Evolutionary conservation across 169 alveolate genomes (phyloP).

Genomic region (Cryptosporidium baileyi): DNA sequence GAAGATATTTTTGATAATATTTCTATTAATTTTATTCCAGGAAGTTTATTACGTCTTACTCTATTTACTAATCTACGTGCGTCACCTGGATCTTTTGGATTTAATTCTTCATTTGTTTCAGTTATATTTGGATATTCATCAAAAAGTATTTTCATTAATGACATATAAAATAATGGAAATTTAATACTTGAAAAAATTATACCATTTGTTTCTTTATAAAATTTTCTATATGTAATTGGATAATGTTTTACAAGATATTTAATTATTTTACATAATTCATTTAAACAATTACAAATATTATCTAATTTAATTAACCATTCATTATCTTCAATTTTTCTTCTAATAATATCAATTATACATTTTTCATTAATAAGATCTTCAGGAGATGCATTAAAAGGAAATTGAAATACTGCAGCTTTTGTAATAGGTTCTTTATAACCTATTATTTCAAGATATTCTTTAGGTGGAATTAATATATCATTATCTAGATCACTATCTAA

Average conservation of each 20-base stretch:
- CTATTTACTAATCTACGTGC: conserved; percentile 56
- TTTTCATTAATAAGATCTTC: conserved; percentile 52
- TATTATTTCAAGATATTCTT: conserved; percentile 39
- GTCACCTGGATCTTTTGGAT: conserved; percentile 68
- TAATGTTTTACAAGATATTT: background rate
- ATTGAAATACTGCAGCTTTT: conserved; percentile 41
- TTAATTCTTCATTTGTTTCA: conserved; percentile 38
- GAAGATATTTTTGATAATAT: conserved; percentile 2
- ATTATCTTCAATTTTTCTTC: conserved; percentile 8
- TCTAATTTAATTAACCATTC: conserved; percentile 20
- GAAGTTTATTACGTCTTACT: conserved; percentile 29
- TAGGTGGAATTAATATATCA: conserved; percentile 52
- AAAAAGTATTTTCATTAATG: conserved; percentile 46
- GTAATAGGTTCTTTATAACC: conserved; percentile 66
- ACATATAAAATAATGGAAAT: conserved; percentile 49
- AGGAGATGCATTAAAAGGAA: conserved; percentile 40
- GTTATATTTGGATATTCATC: conserved; percentile 46
- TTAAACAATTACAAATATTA: background rate
- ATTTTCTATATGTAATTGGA: conserved; percentile 21
- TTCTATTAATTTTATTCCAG: conserved; percentile 36
- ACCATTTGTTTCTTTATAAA: conserved; percentile 21
- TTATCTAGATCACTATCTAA: background rate
- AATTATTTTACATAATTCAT: conserved; percentile 16
- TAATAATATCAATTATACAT: conserved; percentile 23
- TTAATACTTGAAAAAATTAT: background rate